Conservation (phyloP, 2,329 filamentous ascomycete genomes). For the Talaromyces sp. region DNA sequence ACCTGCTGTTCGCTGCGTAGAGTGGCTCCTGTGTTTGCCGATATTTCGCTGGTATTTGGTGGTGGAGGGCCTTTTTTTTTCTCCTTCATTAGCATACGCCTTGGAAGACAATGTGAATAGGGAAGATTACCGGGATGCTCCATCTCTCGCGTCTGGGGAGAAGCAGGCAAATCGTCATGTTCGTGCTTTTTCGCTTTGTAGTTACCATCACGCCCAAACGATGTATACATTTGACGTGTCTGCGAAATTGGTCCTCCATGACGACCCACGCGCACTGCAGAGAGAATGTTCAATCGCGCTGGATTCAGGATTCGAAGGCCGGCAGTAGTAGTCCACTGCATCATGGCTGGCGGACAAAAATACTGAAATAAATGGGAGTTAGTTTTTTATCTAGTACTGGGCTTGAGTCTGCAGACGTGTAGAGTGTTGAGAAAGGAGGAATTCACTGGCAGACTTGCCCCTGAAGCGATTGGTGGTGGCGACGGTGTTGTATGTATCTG, state of each 20-base stretch:
- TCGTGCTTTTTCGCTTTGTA: neutral
- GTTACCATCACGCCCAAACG: neutral
- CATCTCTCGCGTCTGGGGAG: slow-evolving; percentile 5
- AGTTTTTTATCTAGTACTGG: neutral
- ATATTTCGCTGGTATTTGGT: slow-evolving; percentile 3
- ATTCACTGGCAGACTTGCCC: neutral
- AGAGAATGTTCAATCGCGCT: neutral
- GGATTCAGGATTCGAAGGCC: neutral
- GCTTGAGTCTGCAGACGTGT: no score
- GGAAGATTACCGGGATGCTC: slow-evolving; percentile 5
- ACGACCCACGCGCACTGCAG: neutral
- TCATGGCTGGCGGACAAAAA: neutral
- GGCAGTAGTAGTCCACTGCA: neutral
- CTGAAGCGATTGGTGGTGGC: neutral
- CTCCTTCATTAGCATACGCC: neutral
- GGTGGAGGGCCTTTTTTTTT: slow-evolving; percentile 3
- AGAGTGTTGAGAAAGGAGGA: neutral
- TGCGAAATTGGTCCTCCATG: neutral
- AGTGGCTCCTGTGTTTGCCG: neutral
- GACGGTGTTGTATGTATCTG: neutral
- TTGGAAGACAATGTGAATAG: neutral
- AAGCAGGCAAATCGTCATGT: neutral
- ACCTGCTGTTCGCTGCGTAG: neutral
- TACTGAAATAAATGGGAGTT: neutral
- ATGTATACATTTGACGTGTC: neutral